Base-by-base conservation (phyloP, 306 rosid species). In the Ochetophila trinervis region DNA sequence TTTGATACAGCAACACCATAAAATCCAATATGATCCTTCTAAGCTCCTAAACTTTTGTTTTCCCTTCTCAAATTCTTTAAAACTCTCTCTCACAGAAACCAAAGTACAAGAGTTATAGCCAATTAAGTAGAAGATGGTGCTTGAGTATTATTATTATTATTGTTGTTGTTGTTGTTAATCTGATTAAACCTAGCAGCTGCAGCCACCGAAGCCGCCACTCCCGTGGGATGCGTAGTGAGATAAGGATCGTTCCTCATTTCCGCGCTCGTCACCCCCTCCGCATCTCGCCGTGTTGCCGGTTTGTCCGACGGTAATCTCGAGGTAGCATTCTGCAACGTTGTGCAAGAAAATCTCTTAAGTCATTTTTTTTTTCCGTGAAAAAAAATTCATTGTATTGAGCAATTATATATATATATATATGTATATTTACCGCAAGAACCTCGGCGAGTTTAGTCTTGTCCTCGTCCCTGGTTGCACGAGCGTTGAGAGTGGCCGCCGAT, bases 141-240 rank as follows among this genome's bases (percentile, higher is more conserved):
- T 27, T 27, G 32, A 27, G 32, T 27, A 27, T 27, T 27, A 27
- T 27, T 27, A 4, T 27, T 27, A 4, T 27, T 27, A 4, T 27
- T 27, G 32, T 27, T 27, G 32, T 27, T 27, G 5, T 13, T 64
- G 30, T 63, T 59, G 15, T 53, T 70, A 20, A 15, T 34, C 70
- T 79, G 81, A 66, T 90, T 87, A 36, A 87, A 78, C 79, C 90
- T 85, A 15, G 97, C 95, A 0, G 89, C 91, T 0, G 91, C 90
- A 0, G 91, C 91, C 8, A 90, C 80, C 0, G 91, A 81, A 17
- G 89, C 91, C 0, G 96, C 73, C 32, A 90, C 87, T 0, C 95
- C 95, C 0, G 80, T 79, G 0, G 90, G 90, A 52, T 90, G 85
- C 12, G 91, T 87, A 0, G 81, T 80, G n/a, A 85, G 83, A 64